Evolutionary conservation across 305 asterid species (phyloP).

Genomic region (Withania somnifera): DNA sequence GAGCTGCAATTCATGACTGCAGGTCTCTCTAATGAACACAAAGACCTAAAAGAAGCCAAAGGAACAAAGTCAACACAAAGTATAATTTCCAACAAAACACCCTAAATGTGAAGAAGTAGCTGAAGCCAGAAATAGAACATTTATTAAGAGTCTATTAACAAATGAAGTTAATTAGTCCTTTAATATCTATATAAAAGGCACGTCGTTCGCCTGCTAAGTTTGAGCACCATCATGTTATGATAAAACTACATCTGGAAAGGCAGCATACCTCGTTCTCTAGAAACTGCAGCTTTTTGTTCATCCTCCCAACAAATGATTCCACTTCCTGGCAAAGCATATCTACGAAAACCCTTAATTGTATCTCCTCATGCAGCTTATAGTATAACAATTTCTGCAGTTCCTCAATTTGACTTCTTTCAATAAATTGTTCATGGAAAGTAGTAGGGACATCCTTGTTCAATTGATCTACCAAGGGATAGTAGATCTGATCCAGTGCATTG

Average conservation of each 20-base stretch:
- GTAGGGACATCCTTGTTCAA: constrained; percentile 23
- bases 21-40: constrained; percentile 39
- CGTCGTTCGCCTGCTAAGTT: not conserved
- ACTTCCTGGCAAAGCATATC: constrained; percentile 49
- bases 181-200: not conserved
- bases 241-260: not conserved
- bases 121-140: not conserved
- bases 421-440: constrained; percentile 23
- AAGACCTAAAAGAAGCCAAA: constrained; percentile 46
- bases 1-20: constrained; percentile 46
- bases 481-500: constrained; percentile 52
- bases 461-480: constrained; percentile 42
- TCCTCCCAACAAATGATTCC: constrained; percentile 34
- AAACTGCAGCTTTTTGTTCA: constrained; percentile 35
- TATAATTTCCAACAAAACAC: not conserved
- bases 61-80: constrained; percentile 23
- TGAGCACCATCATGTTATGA: not conserved
- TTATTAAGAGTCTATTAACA: not conserved
- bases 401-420: constrained; percentile 48
- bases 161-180: not conserved
- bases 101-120: not conserved
- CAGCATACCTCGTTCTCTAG: constrained; percentile 55
- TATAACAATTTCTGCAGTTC: constrained; percentile 44
- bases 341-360: constrained; percentile 26
- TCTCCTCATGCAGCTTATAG: constrained; percentile 26